Conservation (phyloP, 164 flowering plant species). For the Pachysandra terminalis region DNA sequence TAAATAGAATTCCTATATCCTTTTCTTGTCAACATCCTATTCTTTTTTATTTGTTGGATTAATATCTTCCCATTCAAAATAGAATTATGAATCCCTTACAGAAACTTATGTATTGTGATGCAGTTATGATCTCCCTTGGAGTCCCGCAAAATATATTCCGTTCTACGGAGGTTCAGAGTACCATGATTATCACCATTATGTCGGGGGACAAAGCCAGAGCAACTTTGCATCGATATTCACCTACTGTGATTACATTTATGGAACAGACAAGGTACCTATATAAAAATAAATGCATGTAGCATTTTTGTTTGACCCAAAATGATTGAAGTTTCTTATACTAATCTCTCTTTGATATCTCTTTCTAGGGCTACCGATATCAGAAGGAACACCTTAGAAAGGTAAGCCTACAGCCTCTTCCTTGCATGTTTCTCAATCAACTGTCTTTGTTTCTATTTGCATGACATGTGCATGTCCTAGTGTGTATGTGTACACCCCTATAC, state of each 20-base stretch:
- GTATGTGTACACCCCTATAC: background rate
- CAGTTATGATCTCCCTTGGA: conserved; percentile 95
- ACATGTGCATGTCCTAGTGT: background rate
- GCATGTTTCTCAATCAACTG: background rate
- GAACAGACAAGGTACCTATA: conserved; percentile 82
- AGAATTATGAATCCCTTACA: background rate
- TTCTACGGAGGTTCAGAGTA: conserved; percentile 96
- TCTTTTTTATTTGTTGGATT: no score
- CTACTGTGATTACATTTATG: conserved; percentile 92
- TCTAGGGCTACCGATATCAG: conserved; percentile 79
- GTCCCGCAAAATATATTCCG: conserved; percentile 75
- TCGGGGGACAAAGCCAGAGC: conserved; percentile 95
- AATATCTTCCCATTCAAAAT: background rate
- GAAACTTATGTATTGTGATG: background rate
- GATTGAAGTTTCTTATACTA: background rate
- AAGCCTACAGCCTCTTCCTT: conserved; percentile 12
- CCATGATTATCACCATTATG: conserved; percentile 97
- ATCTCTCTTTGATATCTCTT: conserved; percentile 14
- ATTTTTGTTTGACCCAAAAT: background rate
- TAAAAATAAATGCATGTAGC: background rate
- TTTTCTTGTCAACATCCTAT: background rate
- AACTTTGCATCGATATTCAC: conserved; percentile 92
- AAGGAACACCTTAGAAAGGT: conserved; percentile 72
- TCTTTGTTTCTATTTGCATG: background rate
- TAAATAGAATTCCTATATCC: background rate